These are phyloP conservation scores for Dalbergia cochinchinensis DNA, from an alignment of 306 rosid genomes.

Conservation along the genomic window DNA sequence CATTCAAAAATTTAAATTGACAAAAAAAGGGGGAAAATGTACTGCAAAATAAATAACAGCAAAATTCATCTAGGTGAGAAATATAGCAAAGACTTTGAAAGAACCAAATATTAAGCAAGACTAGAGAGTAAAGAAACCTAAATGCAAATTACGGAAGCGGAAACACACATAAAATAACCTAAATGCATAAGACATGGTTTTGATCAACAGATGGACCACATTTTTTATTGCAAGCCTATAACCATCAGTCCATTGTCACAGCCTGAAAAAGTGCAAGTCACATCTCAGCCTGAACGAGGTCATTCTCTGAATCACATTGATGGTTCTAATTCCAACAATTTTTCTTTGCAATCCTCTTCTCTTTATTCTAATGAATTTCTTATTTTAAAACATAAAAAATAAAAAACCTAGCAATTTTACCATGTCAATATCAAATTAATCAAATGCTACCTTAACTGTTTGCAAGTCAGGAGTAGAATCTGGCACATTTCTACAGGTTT, in stretches of 20 bases:
- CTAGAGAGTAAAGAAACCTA: neutral
- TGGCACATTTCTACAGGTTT: neutral
- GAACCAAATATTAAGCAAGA: conserved; percentile 18
- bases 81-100: neutral
- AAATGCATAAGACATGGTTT: neutral
- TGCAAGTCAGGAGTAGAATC: conserved; percentile 12
- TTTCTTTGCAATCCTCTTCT: neutral
- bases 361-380: no score
- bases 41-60: no score
- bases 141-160: neutral
- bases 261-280: conserved; percentile 9
- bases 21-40: no score
- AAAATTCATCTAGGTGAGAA: neutral
- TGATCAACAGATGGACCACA: neutral
- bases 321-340: conserved; percentile 15
- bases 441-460: conserved; percentile 16
- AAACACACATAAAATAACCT: neutral
- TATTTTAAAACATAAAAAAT: no score
- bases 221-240: conserved; percentile 25
- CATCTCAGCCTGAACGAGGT: neutral
- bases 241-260: neutral
- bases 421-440: neutral
- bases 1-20: no score
- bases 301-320: neutral
- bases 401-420: no score